A percentile compares a stretch with the other conserved stretches of the same genome.
Evolutionary conservation across 202 grass and related monocot genomes (phyloP).

Genomic region (Musa balbisiana): DNA sequence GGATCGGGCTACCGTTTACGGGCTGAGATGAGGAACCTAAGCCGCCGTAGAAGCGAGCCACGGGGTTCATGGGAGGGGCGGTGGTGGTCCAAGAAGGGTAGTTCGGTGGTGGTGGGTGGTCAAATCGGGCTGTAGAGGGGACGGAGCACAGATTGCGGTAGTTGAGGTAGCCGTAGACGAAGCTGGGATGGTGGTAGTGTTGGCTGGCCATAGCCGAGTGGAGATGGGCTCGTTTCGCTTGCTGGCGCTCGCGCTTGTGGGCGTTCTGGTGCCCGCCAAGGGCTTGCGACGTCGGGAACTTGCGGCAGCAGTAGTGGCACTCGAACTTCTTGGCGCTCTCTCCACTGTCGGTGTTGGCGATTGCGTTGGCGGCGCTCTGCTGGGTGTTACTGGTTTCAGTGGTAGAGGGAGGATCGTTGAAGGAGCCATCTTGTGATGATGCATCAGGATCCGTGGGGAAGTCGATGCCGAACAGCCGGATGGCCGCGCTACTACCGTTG

Average conservation of each 20-base stretch:
- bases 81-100: constrained; percentile 42
- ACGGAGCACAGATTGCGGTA: constrained; percentile 8
- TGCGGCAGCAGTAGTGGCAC: constrained; percentile 98
- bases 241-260: constrained; percentile 77
- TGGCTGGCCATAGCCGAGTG: constrained; percentile 43
- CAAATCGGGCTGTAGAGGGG: not conserved
- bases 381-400: not conserved
- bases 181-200: constrained; percentile 34
- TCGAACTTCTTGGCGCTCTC: constrained; percentile 22
- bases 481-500: constrained; percentile 12
- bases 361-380: constrained; percentile 19
- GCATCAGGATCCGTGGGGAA: constrained; percentile 44
- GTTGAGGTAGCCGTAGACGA: constrained; percentile 47
- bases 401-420: not conserved
- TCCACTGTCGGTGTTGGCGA: not conserved
- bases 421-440: not conserved
- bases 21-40: not conserved
- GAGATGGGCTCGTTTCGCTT: constrained; percentile 61
- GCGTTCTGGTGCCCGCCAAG: constrained; percentile 84
- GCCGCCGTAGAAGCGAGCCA: constrained; percentile 23
- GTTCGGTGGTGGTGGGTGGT: constrained; percentile 28
- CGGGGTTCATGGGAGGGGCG: not conserved
- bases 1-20: not conserved
- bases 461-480: constrained; percentile 78
- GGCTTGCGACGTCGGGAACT: constrained; percentile 94